phyloP scores from a whole-genome alignment of 1,139 yeast genomes.

The Pichia sp. region DNA sequence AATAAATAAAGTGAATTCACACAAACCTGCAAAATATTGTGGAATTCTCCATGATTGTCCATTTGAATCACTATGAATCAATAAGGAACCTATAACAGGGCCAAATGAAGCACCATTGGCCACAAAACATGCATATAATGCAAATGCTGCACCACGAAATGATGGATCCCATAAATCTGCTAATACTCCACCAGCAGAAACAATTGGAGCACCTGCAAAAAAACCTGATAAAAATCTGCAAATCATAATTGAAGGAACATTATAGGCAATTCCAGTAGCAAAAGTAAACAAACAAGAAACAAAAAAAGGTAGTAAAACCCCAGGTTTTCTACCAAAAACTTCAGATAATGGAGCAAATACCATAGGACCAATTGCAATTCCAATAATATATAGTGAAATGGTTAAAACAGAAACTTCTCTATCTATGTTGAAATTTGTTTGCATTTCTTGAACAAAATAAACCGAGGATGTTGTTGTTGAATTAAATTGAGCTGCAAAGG shows the following conservation, averaged over 20 bases:
- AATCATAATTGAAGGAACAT: slow-evolving; percentile 46
- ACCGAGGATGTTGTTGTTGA: slow-evolving; percentile 34
- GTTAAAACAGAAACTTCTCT: slow-evolving; percentile 60
- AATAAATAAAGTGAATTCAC: slow-evolving; percentile 34
- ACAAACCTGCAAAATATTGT: slow-evolving; percentile 37
- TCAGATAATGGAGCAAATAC: slow-evolving; percentile 72
- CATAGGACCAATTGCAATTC: slow-evolving; percentile 65
- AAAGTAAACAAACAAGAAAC: slow-evolving; percentile 52
- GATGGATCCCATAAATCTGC: slow-evolving; percentile 43
- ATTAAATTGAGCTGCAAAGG: slow-evolving; percentile 40
- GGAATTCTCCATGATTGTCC: slow-evolving; percentile 39
- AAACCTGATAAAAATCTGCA: slow-evolving; percentile 49
- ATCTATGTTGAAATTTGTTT: slow-evolving; percentile 40
- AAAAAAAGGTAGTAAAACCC: slow-evolving; percentile 46
- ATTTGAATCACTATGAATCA: slow-evolving; percentile 33
- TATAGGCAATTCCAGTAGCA: slow-evolving; percentile 51
- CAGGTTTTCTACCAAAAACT: slow-evolving; percentile 58
- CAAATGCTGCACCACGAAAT: slow-evolving; percentile 27
- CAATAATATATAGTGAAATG: slow-evolving; percentile 60
- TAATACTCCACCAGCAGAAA: slow-evolving; percentile 55
- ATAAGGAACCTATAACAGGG: slow-evolving; percentile 52
- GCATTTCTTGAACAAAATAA: slow-evolving; percentile 30
- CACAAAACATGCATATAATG: slow-evolving; percentile 48
- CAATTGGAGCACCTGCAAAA: slow-evolving; percentile 51
- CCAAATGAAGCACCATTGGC: slow-evolving; percentile 59